Percentiles rank a stretch among this genome's conserved stretches.
phyloP scores from a whole-genome alignment of 2,329 filamentous ascomycete species.

The Colletotrichum destructivum region DNA sequence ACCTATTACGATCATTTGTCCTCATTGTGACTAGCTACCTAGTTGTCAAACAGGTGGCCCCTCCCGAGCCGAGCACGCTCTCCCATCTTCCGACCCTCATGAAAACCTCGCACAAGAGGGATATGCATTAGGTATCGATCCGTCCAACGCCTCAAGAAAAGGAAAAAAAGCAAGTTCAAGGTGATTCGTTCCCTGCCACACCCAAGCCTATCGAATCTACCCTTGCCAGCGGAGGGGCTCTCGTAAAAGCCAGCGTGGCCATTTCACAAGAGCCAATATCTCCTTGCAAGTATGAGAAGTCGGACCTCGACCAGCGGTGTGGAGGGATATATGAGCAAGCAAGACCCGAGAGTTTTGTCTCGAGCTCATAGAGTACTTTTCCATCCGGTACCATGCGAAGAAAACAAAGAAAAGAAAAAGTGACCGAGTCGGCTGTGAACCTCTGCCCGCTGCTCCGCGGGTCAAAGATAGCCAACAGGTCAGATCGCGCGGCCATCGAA shows the following conservation, averaged over 20 bases:
- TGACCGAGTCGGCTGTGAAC: neutral
- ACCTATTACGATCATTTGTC: constrained; percentile 9
- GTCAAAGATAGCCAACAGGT: neutral
- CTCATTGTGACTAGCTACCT: constrained; percentile 27
- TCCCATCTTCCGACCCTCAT: constrained; percentile 36
- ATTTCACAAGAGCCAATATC: neutral
- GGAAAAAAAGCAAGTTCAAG: constrained; percentile 31
- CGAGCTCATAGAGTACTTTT: constrained; percentile 26
- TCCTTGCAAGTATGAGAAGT: neutral
- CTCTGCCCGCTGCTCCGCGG: neutral
- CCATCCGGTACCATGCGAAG: constrained; percentile 28
- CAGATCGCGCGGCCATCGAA: neutral
- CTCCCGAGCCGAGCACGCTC: constrained; percentile 22
- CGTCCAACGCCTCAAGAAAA: constrained; percentile 32
- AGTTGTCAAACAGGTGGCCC: constrained; percentile 20
- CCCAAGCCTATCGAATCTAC: neutral
- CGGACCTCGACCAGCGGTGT: neutral
- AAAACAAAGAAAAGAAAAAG: constrained; percentile 4
- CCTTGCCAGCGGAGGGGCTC: neutral
- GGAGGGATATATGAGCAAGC: neutral
- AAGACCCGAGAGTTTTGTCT: neutral
- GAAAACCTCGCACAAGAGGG: constrained; percentile 23
- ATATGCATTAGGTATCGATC: constrained; percentile 35
- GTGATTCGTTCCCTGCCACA: neutral
- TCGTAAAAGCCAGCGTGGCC: neutral